phyloP scores from a whole-genome alignment of 2,329 filamentous ascomycete genomes.

The Neonectria sp. region DNA sequence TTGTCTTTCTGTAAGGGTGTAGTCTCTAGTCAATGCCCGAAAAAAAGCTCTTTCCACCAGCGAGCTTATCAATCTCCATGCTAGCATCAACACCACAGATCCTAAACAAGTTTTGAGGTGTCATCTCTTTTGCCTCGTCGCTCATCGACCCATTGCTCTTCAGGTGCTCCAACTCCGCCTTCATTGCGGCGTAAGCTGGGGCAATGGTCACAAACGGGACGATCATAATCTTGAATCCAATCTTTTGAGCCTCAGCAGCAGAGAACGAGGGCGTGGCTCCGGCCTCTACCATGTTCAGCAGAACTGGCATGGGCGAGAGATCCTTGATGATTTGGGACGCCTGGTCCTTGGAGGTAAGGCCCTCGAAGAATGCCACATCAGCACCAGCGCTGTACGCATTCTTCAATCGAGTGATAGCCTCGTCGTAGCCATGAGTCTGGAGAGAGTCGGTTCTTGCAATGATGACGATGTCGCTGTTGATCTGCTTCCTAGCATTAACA shows the following conservation, averaged over 20 bases:
- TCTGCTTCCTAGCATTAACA: constrained; percentile 60
- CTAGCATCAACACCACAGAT: too few relatives aligned
- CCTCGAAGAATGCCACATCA: constrained; percentile 73
- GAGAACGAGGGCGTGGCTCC: constrained; percentile 66
- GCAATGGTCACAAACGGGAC: too few relatives aligned
- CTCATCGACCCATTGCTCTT: too few relatives aligned
- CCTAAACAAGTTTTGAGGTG: too few relatives aligned
- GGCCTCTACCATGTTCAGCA: constrained; percentile 71
- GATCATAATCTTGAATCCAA: background rate
- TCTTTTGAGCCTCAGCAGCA: background rate
- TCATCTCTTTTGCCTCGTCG: too few relatives aligned
- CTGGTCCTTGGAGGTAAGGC: constrained; percentile 67
- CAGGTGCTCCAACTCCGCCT: too few relatives aligned
- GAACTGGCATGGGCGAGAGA: constrained; percentile 64
- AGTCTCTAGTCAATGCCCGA: too few relatives aligned
- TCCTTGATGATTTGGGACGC: constrained; percentile 61
- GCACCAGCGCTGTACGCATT: constrained; percentile 68
- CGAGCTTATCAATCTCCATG: too few relatives aligned
- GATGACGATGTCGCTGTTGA: constrained; percentile 71
- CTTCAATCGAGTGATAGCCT: constrained; percentile 65
- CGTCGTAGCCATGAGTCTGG: constrained; percentile 70
- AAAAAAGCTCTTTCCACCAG: too few relatives aligned
- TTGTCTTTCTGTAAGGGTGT: too few relatives aligned
- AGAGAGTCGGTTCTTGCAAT: constrained; percentile 76
- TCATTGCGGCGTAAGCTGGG: too few relatives aligned